A percentile compares a stretch with the other conserved stretches of the same genome.
Conservation (phyloP, 768 basidiomycete genomes). For the Boletus insuetus region DNA sequence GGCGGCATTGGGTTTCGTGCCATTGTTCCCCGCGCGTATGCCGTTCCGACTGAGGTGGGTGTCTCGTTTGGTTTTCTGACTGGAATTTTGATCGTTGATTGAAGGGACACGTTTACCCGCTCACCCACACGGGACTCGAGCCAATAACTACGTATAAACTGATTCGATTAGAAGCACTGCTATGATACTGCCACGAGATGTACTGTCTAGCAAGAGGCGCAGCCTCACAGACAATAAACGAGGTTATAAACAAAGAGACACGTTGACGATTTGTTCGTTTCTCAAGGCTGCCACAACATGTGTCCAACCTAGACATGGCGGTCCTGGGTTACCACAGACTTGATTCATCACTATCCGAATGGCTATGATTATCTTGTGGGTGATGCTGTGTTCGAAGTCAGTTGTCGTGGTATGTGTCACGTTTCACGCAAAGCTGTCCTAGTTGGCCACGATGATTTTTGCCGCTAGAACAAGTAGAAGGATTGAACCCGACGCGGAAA, state of each 20-base stretch:
- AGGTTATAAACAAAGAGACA: too few species aligned
- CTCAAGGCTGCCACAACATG: constrained; percentile 66
- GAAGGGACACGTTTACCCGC: constrained; percentile 56
- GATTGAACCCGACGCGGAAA: constrained; percentile 22
- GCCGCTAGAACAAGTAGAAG: constrained; percentile 47
- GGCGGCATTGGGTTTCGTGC: constrained; percentile 72
- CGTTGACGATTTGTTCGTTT: constrained; percentile 57
- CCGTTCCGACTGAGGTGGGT: constrained; percentile 67
- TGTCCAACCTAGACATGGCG: constrained; percentile 76
- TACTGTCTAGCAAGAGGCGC: too few species aligned
- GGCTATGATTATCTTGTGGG: constrained; percentile 63
- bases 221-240: too few species aligned
- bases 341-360: constrained; percentile 68
- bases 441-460: not conserved
- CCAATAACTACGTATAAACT: too few species aligned
- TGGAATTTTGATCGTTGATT: constrained; percentile 8
- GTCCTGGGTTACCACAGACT: constrained; percentile 72
- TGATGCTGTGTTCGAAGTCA: constrained; percentile 82
- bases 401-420: constrained; percentile 64
- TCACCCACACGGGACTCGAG: too few species aligned
- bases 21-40: constrained; percentile 64
- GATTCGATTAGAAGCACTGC: too few species aligned
- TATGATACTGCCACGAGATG: too few species aligned
- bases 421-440: not conserved
- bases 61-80: constrained; percentile 12